phyloP scores from a whole-genome alignment of 805 yeast genomes.

The Kluyveromyces siamensis region DNA sequence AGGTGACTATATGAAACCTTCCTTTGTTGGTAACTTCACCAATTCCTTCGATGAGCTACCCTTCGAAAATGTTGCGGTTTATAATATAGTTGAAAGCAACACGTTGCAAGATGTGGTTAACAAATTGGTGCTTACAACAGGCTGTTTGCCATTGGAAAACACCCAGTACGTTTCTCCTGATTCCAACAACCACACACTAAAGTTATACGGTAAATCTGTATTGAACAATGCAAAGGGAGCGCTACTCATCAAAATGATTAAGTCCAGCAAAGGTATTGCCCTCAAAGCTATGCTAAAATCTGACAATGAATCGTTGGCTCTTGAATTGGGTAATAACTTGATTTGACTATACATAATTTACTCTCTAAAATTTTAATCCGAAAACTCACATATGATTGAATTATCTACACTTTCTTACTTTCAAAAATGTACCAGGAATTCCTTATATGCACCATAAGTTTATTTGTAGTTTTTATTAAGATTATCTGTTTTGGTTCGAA shows the following conservation, averaged over 20 bases:
- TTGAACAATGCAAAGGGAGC: conserved; percentile 32
- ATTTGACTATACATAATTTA: conserved; percentile 8
- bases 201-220: conserved; percentile 69
- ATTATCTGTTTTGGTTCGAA: too few relatives aligned
- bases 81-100: conserved; percentile 44
- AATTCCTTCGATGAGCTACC: conserved; percentile 65
- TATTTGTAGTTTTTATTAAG: too few relatives aligned
- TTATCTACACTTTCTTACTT: too few relatives aligned
- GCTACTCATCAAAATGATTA: conserved; percentile 47
- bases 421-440: too few relatives aligned
- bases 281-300: conserved; percentile 54
- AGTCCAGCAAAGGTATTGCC: conserved; percentile 38
- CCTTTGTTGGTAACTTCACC: conserved; percentile 69
- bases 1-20: conserved; percentile 76
- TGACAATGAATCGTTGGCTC: conserved; percentile 32
- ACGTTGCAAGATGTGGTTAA: conserved; percentile 48
- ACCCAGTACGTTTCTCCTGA: conserved; percentile 54
- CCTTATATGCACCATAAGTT: too few relatives aligned
- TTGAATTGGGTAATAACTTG: conserved; percentile 22
- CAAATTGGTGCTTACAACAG: conserved; percentile 43
- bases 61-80: conserved; percentile 54
- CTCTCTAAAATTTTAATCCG: too few relatives aligned
- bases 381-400: too few relatives aligned
- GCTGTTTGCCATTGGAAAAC: conserved; percentile 67
- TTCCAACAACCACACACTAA: conserved; percentile 55